These are phyloP conservation scores for Plectranthus barbatus DNA, from an alignment of 257 asterid genomes.

Conservation along the genomic window DNA sequence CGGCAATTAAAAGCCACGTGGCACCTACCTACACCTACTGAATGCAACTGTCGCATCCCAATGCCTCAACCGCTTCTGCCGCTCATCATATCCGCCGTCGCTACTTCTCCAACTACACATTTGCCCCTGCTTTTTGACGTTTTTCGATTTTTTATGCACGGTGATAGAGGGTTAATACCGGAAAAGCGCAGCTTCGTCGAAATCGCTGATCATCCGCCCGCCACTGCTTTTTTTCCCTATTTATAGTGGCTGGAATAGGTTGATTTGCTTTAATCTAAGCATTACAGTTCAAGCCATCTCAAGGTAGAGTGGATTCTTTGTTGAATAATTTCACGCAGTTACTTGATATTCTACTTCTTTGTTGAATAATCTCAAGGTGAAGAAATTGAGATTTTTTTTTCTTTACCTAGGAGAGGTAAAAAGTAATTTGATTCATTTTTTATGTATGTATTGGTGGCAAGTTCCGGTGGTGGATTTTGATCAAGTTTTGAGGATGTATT, in stretches of 20 bases:
- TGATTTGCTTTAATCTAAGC: not conserved
- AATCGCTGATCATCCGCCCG: not conserved
- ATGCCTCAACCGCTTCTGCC: not conserved
- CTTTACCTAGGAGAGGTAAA: too few relatives aligned
- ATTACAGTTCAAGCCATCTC: not conserved
- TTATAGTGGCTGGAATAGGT: not conserved
- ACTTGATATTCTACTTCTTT: not conserved
- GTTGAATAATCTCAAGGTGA: not conserved
- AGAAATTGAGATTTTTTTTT: not conserved
- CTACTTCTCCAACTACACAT: not conserved
- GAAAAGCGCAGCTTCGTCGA: not conserved
- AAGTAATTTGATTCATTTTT: too few relatives aligned
- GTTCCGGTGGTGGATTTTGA: not conserved
- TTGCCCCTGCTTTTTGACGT: not conserved
- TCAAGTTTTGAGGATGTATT: not conserved
- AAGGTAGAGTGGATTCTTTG: not conserved
- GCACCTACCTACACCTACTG: not conserved
- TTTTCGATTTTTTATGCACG: too few relatives aligned
- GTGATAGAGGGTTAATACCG: not conserved
- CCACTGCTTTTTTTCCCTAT: not conserved
- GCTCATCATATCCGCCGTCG: not conserved
- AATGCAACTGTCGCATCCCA: not conserved
- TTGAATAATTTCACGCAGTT: not conserved
- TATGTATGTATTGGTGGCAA: not conserved
- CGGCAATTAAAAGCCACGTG: slow-evolving; percentile 2